phyloP scores from a whole-genome alignment of 495 filamentous ascomycete genomes.

The Podospora pseudoanserina region DNA sequence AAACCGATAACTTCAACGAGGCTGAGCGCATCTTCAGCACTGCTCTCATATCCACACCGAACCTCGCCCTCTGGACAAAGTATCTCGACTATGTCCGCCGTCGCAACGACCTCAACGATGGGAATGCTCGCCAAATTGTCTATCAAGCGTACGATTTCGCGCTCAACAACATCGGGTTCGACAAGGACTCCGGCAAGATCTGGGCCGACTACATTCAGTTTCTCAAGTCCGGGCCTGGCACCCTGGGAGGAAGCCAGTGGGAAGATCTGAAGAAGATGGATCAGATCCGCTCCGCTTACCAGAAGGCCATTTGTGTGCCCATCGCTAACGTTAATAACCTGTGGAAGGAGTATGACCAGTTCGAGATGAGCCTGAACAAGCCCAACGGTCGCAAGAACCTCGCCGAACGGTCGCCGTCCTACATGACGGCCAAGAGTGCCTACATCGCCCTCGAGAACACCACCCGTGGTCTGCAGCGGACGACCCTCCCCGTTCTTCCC shows the following conservation, averaged over 20 bases:
- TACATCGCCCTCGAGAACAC: constrained; percentile 80
- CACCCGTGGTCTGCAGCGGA: constrained; percentile 71
- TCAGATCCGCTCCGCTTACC: constrained; percentile 80
- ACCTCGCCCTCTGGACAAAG: constrained; percentile 83
- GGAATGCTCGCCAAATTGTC: constrained; percentile 69
- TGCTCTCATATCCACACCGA: constrained; percentile 67
- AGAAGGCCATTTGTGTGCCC: constrained; percentile 79
- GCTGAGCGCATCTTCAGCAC: constrained; percentile 79
- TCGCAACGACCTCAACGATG: constrained; percentile 82
- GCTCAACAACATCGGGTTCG: constrained; percentile 81
- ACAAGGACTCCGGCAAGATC: constrained; percentile 84
- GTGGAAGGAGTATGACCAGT: constrained; percentile 97
- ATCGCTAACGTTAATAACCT: constrained; percentile 72
- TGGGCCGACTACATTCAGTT: constrained; percentile 95
- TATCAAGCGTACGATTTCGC: constrained; percentile 86
- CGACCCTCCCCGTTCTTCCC: constrained; percentile 73
- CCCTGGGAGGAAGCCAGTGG: constrained; percentile 79
- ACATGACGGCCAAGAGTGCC: constrained; percentile 88
- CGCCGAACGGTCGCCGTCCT: constrained; percentile 83
- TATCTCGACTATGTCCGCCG: constrained; percentile 95
- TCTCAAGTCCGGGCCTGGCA: constrained; percentile 78
- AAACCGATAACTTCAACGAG: constrained; percentile 68
- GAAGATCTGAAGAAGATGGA: constrained; percentile 99
- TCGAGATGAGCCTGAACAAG: constrained; percentile 91
- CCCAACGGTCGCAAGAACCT: constrained; percentile 85